Conservation (phyloP, 208 protist species). For the Leptomonas seymouri region DNA sequence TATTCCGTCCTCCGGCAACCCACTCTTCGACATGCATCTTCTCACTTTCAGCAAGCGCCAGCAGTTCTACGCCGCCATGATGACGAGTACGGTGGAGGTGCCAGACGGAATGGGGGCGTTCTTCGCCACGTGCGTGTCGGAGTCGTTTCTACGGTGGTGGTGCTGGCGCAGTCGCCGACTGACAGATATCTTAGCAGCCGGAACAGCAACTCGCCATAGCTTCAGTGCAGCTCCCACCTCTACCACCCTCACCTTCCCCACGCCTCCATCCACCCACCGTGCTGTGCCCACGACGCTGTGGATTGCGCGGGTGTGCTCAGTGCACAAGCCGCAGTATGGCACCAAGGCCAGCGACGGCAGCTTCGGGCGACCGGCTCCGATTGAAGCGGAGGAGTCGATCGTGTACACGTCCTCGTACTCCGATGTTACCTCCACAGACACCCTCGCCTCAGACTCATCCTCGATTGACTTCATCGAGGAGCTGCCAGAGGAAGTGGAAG, state of each 20-base stretch:
- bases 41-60: conserved; percentile 29
- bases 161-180: conserved; percentile 21
- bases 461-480: conserved; percentile 28
- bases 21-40: conserved; percentile 34
- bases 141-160: conserved; percentile 32
- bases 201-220: neutral
- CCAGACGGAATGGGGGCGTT: conserved; percentile 31
- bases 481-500: neutral
- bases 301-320: conserved; percentile 17
- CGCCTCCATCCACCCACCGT: neutral
- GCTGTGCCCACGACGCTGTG: conserved; percentile 13
- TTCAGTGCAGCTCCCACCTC: neutral
- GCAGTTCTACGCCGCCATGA: conserved; percentile 29
- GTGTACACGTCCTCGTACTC: conserved; percentile 33
- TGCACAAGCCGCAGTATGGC: conserved; percentile 25
- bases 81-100: conserved; percentile 32
- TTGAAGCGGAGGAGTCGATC: conserved; percentile 18
- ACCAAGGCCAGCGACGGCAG: conserved; percentile 17
- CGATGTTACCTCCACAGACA: conserved; percentile 23
- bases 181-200: neutral
- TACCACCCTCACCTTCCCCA: neutral
- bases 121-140: conserved; percentile 33
- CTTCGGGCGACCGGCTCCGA: conserved; percentile 13
- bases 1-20: conserved; percentile 28
- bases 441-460: conserved; percentile 4